phyloP scores from a whole-genome alignment of 345 rosid species.

The Populus nigra region DNA sequence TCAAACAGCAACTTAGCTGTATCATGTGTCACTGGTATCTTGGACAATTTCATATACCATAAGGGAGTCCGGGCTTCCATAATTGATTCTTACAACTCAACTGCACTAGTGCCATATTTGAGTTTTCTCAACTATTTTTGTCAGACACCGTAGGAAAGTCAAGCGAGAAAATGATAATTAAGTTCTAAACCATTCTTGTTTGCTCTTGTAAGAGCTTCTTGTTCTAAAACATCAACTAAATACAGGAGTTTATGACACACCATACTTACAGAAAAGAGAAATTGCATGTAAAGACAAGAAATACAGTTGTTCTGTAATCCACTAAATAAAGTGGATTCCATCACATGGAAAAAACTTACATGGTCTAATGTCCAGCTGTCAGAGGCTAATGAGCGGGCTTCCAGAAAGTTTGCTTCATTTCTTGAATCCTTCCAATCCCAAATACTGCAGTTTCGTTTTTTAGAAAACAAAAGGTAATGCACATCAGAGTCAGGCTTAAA shows the following conservation, averaged over 20 bases:
- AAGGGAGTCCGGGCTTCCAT: neutral
- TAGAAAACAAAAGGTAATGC: neutral
- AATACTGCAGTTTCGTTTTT: conserved; percentile 37
- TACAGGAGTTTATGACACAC: neutral
- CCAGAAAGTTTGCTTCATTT: conserved; percentile 56
- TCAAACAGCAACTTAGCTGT: neutral
- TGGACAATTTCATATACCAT: neutral
- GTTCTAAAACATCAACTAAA: neutral
- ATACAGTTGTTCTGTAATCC: neutral
- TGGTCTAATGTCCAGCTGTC: conserved; percentile 64
- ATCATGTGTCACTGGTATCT: neutral
- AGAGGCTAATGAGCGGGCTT: conserved; percentile 81
- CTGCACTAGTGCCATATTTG: neutral
- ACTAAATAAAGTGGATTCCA: neutral
- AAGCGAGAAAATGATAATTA: neutral
- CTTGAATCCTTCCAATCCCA: conserved; percentile 80
- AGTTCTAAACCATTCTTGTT: neutral
- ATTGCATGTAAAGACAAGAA: neutral
- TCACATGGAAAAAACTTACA: conserved; percentile 33
- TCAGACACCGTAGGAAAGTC: neutral
- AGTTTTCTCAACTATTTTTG: neutral
- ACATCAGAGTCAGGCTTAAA: neutral
- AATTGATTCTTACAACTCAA: neutral
- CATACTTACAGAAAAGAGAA: neutral
- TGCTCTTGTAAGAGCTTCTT: neutral